Conservation (phyloP, 1,139 yeast genomes). For the Geotrichum phurueaensis region DNA sequence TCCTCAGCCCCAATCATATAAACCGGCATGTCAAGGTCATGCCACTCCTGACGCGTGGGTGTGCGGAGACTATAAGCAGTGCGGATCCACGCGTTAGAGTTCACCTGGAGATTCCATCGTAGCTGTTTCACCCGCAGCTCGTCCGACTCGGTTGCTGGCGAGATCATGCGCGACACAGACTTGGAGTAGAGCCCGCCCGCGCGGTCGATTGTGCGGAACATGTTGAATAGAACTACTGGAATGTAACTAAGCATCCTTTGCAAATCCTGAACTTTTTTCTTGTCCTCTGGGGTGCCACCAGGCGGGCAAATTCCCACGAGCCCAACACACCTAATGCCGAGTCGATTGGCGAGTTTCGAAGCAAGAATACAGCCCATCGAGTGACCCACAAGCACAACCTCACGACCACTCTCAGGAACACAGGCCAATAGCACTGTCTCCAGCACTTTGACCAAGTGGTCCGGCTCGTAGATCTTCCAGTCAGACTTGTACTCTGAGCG, state of each 20-base stretch:
- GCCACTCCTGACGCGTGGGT: slow-evolving; percentile 44
- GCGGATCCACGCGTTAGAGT: slow-evolving; percentile 48
- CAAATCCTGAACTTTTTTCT: slow-evolving; percentile 21
- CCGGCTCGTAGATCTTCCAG: slow-evolving; percentile 44
- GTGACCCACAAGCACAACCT: slow-evolving; percentile 60
- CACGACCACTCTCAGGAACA: slow-evolving; percentile 30
- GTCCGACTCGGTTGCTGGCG: slow-evolving; percentile 30
- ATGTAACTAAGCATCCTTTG: slow-evolving; percentile 31
- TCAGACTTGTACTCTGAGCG: slow-evolving; percentile 33
- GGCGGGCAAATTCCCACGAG: slow-evolving; percentile 47
- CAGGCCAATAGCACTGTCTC: slow-evolving; percentile 25
- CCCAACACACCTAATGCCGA: slow-evolving; percentile 36
- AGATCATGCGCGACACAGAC: slow-evolving; percentile 52
- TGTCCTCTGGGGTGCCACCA: slow-evolving; percentile 40
- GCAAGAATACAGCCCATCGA: slow-evolving; percentile 68
- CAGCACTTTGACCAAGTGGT: slow-evolving; percentile 44
- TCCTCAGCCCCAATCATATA: slow-evolving; percentile 53
- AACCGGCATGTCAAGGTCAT: slow-evolving; percentile 34
- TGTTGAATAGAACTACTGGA: slow-evolving; percentile 48
- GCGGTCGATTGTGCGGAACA: slow-evolving; percentile 55
- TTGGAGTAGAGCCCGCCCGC: slow-evolving; percentile 54
- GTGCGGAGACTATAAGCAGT: slow-evolving; percentile 48
- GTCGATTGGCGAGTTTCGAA: slow-evolving; percentile 43
- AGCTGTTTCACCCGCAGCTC: slow-evolving; percentile 54
- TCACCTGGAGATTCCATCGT: slow-evolving; percentile 65